Base-by-base conservation (phyloP, 257 asterid species). In the Solanum infundibuliforme region DNA sequence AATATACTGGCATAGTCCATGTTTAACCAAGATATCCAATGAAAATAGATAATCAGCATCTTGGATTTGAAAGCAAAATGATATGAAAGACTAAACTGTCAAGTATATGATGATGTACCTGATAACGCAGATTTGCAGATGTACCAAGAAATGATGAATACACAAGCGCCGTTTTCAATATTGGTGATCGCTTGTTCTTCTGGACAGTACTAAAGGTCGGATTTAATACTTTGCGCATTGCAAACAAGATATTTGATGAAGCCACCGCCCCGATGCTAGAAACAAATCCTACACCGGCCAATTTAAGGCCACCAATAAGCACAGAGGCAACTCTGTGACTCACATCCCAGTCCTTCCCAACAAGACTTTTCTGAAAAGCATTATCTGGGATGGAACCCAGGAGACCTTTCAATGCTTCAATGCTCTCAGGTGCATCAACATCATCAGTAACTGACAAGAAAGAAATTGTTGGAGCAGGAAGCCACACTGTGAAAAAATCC, bases 401-500 rank as follows among this genome's bases (percentile, higher is more conserved):
- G 89, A 97, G 97, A 88, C 98, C 99, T 90, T 91, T 92, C 75
- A 95, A 82, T 77, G 94, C 95, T 87, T 92, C 98, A 48, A 97
- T 34, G 86, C 96, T 90, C 86, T 93, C 96, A 29, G 97, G 87
- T 35, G 91, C 86, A 87, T 89, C 84, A 68, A 90, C 87, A 73
- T 91, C 94, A 89, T 89, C 90, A 83, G 91, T 90, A 31, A 88
- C 88, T 16, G 96, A 89, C 43, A 95, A 94, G 93, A 96, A 96
- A 21, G 99, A 93, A 58, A 94, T 52, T 1, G 98, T 97, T 85
- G 99, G 99, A 35, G 98, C 99, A 23, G 98, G 99, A 90, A 97
- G 98, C 99, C 99, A 97, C 76, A 95, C 99, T 8, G 99, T 97
- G 89, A 95, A 97, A 90, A 97, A 95, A 88, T 97, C 99, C 16